Percentiles rank a stretch among this genome's conserved stretches.
These are phyloP conservation scores for Corchorus olitorius DNA, from an alignment of 345 rosid genomes.

Conservation along the genomic window DNA sequence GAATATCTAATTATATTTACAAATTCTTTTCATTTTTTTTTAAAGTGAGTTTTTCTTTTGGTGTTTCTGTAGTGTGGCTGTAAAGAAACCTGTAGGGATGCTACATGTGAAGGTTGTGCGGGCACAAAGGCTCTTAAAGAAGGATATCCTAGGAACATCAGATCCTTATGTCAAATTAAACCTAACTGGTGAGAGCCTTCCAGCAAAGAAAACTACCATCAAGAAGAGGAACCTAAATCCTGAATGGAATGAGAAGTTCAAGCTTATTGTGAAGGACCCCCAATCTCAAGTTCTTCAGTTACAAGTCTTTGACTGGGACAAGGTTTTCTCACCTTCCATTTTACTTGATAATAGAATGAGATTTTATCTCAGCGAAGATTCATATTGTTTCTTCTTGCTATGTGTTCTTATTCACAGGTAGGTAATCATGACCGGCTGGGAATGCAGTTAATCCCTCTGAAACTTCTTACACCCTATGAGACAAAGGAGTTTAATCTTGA, in stretches of 20 bases:
- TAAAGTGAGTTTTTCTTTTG: background rate
- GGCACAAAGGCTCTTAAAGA: conserved; percentile 63
- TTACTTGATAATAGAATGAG: background rate
- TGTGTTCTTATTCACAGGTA: conserved; percentile 42
- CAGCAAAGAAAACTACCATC: conserved; percentile 67
- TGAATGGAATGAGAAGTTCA: conserved; percentile 79
- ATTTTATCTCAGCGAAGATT: background rate
- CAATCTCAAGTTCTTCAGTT: conserved; percentile 61
- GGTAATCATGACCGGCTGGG: conserved; percentile 78
- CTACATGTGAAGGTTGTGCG: conserved; percentile 67
- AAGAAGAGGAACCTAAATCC: conserved; percentile 80
- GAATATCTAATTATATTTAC: background rate
- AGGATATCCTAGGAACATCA: conserved; percentile 65
- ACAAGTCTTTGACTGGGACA: conserved; percentile 83
- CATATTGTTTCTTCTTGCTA: conserved; percentile 8
- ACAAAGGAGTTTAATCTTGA: conserved; percentile 55
- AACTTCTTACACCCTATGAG: conserved; percentile 48
- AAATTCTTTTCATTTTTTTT: background rate
- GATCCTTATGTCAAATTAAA: conserved; percentile 75
- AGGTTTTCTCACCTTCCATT: conserved; percentile 39
- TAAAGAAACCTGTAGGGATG: conserved; percentile 81
- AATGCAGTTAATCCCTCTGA: conserved; percentile 68
- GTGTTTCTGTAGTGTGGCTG: conserved; percentile 39
- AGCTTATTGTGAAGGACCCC: conserved; percentile 68
- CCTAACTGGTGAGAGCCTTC: conserved; percentile 63